Evolutionary conservation across 768 basidiomycete species (phyloP).

Genomic region (Floccularia luteovirens): DNA sequence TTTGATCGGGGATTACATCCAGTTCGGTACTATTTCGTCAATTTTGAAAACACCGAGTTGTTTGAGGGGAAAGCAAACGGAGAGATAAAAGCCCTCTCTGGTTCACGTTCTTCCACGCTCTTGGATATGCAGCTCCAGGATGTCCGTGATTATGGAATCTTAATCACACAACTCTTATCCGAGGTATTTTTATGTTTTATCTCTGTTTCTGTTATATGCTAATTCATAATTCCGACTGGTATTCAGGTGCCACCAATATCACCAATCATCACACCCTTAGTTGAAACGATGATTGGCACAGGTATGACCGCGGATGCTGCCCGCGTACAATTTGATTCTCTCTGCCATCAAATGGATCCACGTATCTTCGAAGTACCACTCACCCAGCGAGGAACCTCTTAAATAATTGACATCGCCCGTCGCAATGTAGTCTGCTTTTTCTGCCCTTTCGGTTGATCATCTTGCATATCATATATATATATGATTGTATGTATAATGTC

Average conservation of each 20-base stretch:
- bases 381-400: too few species aligned
- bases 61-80: neutral
- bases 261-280: slow-evolving; percentile 32
- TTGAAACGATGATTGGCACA: slow-evolving; percentile 38
- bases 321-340: slow-evolving; percentile 40
- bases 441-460: too few species aligned
- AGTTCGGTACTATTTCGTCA: slow-evolving; percentile 29
- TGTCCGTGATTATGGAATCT: slow-evolving; percentile 28
- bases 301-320: slow-evolving; percentile 43
- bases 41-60: slow-evolving; percentile 14
- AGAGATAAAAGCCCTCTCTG: slow-evolving; percentile 12
- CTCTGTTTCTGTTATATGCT: neutral
- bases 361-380: slow-evolving; percentile 28
- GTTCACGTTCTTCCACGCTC: too few species aligned
- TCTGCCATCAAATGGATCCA: slow-evolving; percentile 34
- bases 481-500: too few species aligned
- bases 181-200: slow-evolving; percentile 17
- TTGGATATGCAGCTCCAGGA: too few species aligned
- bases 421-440: too few species aligned
- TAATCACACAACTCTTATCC: slow-evolving; percentile 28
- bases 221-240: neutral
- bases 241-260: slow-evolving; percentile 31
- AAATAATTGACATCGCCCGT: too few species aligned
- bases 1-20: slow-evolving; percentile 30
- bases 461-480: too few species aligned